phyloP scores from a whole-genome alignment of 768 basidiomycete genomes.

The Epithele typhae region DNA sequence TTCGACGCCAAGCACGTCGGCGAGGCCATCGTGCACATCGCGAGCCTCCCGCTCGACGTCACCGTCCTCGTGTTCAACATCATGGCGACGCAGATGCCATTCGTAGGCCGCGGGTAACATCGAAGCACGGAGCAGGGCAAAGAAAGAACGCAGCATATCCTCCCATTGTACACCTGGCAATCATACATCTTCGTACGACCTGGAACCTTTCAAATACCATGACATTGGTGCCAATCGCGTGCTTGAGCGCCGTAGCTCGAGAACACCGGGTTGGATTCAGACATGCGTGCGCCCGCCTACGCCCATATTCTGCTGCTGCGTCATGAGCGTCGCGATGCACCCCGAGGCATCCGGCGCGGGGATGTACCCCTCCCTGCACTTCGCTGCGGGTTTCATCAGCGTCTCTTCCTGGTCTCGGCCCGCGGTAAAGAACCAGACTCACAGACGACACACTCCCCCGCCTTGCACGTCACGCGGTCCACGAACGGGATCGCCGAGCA shows the following conservation, averaged over 20 bases:
- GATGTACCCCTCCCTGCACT: slow-evolving; percentile 7
- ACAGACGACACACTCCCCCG: slow-evolving; percentile 36
- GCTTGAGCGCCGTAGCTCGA: too few relatives aligned
- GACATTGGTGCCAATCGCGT: too few relatives aligned
- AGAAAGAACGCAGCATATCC: too few relatives aligned
- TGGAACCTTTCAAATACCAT: too few relatives aligned
- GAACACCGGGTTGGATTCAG: too few relatives aligned
- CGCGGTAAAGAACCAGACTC: slow-evolving; percentile 13
- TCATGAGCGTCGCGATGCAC: slow-evolving; percentile 3
- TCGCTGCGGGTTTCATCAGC: neutral
- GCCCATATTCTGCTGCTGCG: neutral
- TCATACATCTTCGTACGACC: too few relatives aligned
- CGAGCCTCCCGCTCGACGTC: slow-evolving; percentile 61
- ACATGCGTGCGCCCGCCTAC: too few relatives aligned
- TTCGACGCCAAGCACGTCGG: slow-evolving; percentile 75
- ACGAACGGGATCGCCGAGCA: slow-evolving; percentile 42
- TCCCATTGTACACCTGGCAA: too few relatives aligned
- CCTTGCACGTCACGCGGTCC: slow-evolving; percentile 32
- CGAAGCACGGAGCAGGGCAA: too few relatives aligned
- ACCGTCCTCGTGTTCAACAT: slow-evolving; percentile 70
- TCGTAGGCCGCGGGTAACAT: slow-evolving; percentile 42
- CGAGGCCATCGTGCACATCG: slow-evolving; percentile 65
- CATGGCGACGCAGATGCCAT: slow-evolving; percentile 54
- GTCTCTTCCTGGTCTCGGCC: neutral
- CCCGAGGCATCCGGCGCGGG: slow-evolving; percentile 2